Evolutionary conservation across 306 rosid genomes (phyloP), one percentile per base, ranked within the genome.

Genomic region (Sesbania bispinosa): DNA sequence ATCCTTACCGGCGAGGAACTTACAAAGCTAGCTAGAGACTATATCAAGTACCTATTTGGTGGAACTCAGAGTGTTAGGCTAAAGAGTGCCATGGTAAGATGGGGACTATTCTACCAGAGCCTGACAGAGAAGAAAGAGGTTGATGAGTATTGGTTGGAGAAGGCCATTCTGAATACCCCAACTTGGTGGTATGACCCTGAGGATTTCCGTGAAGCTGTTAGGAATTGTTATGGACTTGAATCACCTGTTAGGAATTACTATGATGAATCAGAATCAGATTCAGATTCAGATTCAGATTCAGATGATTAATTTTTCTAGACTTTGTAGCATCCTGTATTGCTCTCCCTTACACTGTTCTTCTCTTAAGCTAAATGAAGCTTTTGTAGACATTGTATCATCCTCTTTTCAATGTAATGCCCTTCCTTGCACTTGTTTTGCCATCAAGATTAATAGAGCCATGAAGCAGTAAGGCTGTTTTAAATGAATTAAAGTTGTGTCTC

Each of bases 1-100:
- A 81, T 86, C 68, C 69, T 90, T 65, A 76, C 4, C 1, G 96
- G 98, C 2, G 84, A 84, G 76, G 96, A 88, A 63, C 15, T 83
- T 19, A 7, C 77, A 2, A 76, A 66, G 78, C 77, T 86, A 50
- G 84, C 76, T 1, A 85, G 61, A 85, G 98, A 90, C 79, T 87
- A 78, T 62, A 32, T 90, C 67, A 90, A 74, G 84, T 94, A 72
- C 84, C 10, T 84, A 2, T 68, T 72, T 19, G 79, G 89, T 10
- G 92, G 91, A 36, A 66, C 36, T 16, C 60, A 36, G 80, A 90
- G 86, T 66, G 57, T 21, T 33, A 88, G 98, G 38, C 69, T 94
- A 29, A 79, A 35, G 83, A 78, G 73, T 19, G 48, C 69, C 46
- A 79, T 87, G 91, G 3, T 43, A 30, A 3, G 50, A 27, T 81